Percentiles rank a stretch among this genome's conserved stretches.
Conservation (phyloP, 1,284 basidiomycete species). For the Papiliotrema flavescens region DNA sequence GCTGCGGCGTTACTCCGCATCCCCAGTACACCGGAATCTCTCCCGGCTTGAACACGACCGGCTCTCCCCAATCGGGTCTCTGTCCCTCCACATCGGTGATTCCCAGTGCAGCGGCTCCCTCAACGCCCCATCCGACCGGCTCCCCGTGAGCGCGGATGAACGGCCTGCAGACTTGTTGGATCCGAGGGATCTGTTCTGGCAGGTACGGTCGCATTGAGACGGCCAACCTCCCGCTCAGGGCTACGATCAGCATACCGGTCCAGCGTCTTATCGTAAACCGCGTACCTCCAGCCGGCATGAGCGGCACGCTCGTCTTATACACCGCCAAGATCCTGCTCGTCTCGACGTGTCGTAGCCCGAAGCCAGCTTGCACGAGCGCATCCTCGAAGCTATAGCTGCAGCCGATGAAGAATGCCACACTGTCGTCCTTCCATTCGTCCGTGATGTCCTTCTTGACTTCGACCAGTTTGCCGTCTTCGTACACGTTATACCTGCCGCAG, state of each 20-base stretch:
- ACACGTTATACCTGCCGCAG: slow-evolving; percentile 31
- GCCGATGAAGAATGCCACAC: slow-evolving; percentile 37
- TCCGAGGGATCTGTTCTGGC: slow-evolving; percentile 14
- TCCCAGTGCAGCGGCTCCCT: slow-evolving; percentile 25
- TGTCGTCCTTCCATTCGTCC: slow-evolving; percentile 31
- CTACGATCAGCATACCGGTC: slow-evolving; percentile 2
- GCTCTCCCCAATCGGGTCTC: slow-evolving; percentile 32
- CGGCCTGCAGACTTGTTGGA: slow-evolving; percentile 25
- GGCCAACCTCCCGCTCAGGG: slow-evolving; percentile 32
- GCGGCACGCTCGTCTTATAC: slow-evolving; percentile 25
- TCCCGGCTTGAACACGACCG: slow-evolving; percentile 23
- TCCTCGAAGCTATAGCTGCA: slow-evolving; percentile 40
- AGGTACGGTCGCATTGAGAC: slow-evolving; percentile 43
- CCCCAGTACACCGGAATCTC: slow-evolving; percentile 44
- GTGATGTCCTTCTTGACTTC: slow-evolving; percentile 13
- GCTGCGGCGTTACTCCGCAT: slow-evolving; percentile 39
- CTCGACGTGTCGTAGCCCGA: slow-evolving; percentile 27
- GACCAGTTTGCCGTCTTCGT: slow-evolving; percentile 16
- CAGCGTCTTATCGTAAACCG: neutral
- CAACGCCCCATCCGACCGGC: slow-evolving; percentile 34
- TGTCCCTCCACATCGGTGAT: slow-evolving; percentile 23
- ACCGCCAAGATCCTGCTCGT: slow-evolving; percentile 27
- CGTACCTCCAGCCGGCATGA: neutral
- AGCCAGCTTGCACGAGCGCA: slow-evolving; percentile 18
- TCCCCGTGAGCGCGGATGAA: slow-evolving; percentile 37